Base-by-base conservation (phyloP, 306 rosid genomes). In the Lotus japonicus region DNA sequence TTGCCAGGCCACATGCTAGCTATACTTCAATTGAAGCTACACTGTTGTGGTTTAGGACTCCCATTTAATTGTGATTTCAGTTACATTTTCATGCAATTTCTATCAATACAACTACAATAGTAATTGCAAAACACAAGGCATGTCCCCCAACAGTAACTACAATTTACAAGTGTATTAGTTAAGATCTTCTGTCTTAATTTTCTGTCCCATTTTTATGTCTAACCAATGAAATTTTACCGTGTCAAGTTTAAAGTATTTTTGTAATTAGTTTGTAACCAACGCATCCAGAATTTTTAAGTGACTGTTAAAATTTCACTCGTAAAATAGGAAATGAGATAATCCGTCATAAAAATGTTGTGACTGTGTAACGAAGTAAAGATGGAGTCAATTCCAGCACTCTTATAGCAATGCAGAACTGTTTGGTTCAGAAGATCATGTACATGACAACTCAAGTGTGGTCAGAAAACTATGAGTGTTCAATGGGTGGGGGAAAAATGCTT, bases 401-500 rank as follows among this genome's bases (percentile, higher is more conserved):
- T 59, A 9, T 59, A 10, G 21, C 45, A 54, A 65, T 12, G 44
- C 41, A 44, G 16, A 63, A 44, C 21, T n/a, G 55, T 21, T 39
- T 45, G 68, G 39, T 21, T 63, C 54, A 48, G 5, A 50, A 43
- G 12, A 55, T 35, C 33, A 14, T 49, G 56, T n/a, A 59, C 58
- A 57, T 15, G 65, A 70, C 61, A 76, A 60, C 70, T 68, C 58
- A 61, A 35, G 44, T 64, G 45, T 63, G 60, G 66, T 48, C 45
- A 57, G 57, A 58, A 44, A 75, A 58, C 68, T 75, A 33, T 61
- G 46, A 53, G 54, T 51, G 60, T 57, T 63, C 63, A 79, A 54
- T 48, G 55, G 13, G 12, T 28, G 5, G 16, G 5, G 15, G 16
- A 83, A 66, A 75, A 66, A 75, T 18, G 42, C 81, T 83, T 83